A percentile compares a stretch with the other conserved stretches of the same genome.
Conservation (phyloP, 1,284 basidiomycete species). For the Rhodotorula sp. region DNA sequence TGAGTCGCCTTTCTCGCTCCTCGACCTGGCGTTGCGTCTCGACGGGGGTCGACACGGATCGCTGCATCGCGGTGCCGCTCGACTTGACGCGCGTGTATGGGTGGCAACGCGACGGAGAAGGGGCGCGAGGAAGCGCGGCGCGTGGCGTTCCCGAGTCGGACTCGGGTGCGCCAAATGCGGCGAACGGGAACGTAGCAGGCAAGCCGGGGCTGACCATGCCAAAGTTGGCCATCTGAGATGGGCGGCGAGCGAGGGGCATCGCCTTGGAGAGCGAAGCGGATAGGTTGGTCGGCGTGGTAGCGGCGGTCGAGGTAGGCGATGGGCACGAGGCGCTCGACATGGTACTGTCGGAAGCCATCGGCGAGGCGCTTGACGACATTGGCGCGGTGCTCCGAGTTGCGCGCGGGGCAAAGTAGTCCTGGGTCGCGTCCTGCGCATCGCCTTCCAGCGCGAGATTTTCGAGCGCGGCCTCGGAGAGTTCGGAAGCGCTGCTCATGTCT, state of each 20-base stretch:
- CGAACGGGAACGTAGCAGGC: slow-evolving; percentile 25
- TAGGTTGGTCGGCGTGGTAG: slow-evolving; percentile 18
- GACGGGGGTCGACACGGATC: slow-evolving; percentile 35
- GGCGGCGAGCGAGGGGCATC: slow-evolving; percentile 9
- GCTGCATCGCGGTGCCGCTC: slow-evolving; percentile 19
- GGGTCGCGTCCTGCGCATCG: slow-evolving; percentile 10
- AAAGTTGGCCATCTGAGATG: slow-evolving; percentile 1
- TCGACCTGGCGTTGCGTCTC: slow-evolving; percentile 32
- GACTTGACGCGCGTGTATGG: slow-evolving; percentile 14
- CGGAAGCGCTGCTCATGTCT: slow-evolving; percentile 5
- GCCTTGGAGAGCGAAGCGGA: neutral
- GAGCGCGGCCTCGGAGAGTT: neutral
- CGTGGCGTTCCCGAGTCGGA: neutral
- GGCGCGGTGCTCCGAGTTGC: neutral
- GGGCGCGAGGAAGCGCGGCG: slow-evolving; percentile 3
- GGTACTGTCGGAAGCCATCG: slow-evolving; percentile 21
- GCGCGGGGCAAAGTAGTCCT: slow-evolving; percentile 32
- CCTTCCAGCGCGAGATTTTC: slow-evolving; percentile 10
- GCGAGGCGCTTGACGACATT: slow-evolving; percentile 16
- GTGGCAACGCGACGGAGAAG: slow-evolving; percentile 12
- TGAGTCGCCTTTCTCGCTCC: slow-evolving; percentile 20
- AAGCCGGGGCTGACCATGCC: slow-evolving; percentile 8
- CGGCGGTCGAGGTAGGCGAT: slow-evolving; percentile 13
- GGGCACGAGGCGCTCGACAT: slow-evolving; percentile 5
- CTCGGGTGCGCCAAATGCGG: neutral